Evolutionary conservation across 805 yeast genomes (phyloP).

Genomic region (Pichia heedii): DNA sequence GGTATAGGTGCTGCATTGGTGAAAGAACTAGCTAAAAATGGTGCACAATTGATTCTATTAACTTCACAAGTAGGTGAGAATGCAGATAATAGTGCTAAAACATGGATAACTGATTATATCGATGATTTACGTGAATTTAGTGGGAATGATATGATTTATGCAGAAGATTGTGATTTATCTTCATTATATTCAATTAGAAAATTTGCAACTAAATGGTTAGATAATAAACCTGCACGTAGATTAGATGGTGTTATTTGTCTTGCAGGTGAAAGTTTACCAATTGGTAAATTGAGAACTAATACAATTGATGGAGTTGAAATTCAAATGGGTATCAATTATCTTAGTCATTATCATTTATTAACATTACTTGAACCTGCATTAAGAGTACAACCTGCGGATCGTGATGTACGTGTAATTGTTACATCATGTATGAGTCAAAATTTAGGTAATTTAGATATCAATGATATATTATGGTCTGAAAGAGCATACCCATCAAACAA

Average conservation of each 20-base stretch:
- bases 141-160: slow-evolving; percentile 68
- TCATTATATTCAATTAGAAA: slow-evolving; percentile 69
- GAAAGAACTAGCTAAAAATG: slow-evolving; percentile 62
- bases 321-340: slow-evolving; percentile 77
- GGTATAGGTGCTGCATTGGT: slow-evolving; percentile 80
- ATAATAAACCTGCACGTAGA: slow-evolving; percentile 82
- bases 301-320: slow-evolving; percentile 78
- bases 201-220: slow-evolving; percentile 93
- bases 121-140: slow-evolving; percentile 66
- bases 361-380: slow-evolving; percentile 76
- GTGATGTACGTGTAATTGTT: slow-evolving; percentile 81
- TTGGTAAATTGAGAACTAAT: slow-evolving; percentile 51
- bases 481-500: slow-evolving; percentile 47
- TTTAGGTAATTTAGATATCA: slow-evolving; percentile 53
- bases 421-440: slow-evolving; percentile 74
- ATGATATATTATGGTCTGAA: slow-evolving; percentile 54
- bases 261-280: slow-evolving; percentile 77
- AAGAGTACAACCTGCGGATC: slow-evolving; percentile 84
- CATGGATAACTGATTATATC: slow-evolving; percentile 72
- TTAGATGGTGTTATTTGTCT: slow-evolving; percentile 84
- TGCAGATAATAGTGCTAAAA: slow-evolving; percentile 28
- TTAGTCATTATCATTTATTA: slow-evolving; percentile 72
- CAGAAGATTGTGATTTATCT: slow-evolving; percentile 80
- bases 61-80: slow-evolving; percentile 43
- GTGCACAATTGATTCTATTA: slow-evolving; percentile 80